Evolutionary conservation across 768 basidiomycete species (phyloP).

Genomic region (Rhizopogon vesiculosus): DNA sequence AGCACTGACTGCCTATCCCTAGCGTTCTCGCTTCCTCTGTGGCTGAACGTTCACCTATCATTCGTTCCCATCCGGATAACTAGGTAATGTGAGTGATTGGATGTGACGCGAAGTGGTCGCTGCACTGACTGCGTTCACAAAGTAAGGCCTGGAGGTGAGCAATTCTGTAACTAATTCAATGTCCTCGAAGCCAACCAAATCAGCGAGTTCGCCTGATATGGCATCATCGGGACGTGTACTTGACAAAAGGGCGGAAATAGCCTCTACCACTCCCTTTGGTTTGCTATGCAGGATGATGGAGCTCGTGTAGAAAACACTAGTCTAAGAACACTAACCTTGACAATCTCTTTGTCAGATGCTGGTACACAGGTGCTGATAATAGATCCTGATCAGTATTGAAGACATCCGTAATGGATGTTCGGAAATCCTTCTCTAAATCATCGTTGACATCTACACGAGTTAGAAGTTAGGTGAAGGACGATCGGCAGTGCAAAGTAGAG

Average conservation of each 20-base stretch:
- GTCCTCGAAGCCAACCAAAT: conserved; percentile 80
- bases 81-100: background rate
- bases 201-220: conserved; percentile 73
- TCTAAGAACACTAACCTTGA: background rate
- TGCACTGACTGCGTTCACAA: conserved; percentile 45
- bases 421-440: background rate
- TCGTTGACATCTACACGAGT: background rate
- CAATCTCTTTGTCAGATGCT: background rate
- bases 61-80: background rate
- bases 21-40: background rate
- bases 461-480: background rate
- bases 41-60: background rate
- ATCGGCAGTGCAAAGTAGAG: background rate
- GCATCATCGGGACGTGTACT: conserved; percentile 56
- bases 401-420: background rate
- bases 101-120: background rate
- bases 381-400: background rate
- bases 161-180: conserved; percentile 76
- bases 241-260: conserved; percentile 37
- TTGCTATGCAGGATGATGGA: background rate
- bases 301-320: background rate
- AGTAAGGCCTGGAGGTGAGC: conserved; percentile 46
- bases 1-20: background rate
- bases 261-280: conserved; percentile 5
- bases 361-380: background rate